Percentiles rank a stretch among this genome's conserved stretches.
Evolutionary conservation across 129 eudicot species (phyloP).

Genomic region (Ambrosia artemisiifolia): DNA sequence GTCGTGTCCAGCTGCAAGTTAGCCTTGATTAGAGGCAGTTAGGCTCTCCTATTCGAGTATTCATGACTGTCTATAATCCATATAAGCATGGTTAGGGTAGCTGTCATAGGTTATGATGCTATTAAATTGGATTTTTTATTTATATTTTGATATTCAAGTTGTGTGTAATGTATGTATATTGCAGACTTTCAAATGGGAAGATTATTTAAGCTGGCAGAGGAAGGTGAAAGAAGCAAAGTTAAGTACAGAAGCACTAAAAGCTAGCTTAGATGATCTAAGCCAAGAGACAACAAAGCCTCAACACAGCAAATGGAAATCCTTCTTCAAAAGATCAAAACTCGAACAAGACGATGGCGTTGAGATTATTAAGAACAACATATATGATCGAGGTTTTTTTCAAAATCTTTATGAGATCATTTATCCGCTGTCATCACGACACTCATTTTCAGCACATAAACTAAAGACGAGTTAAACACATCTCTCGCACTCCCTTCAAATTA

Average conservation of each 20-base stretch:
- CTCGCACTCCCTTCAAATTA: not conserved
- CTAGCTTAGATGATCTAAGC: constrained; percentile 56
- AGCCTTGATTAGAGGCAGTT: not conserved
- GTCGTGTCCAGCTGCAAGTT: not conserved
- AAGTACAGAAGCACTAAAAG: constrained; percentile 71
- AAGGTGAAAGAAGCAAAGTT: constrained; percentile 84
- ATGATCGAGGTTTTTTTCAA: constrained; percentile 63
- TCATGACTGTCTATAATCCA: too few species aligned
- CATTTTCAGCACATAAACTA: constrained; percentile 44
- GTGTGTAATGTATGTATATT: not conserved
- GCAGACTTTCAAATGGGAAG: constrained; percentile 93
- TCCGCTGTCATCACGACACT: constrained; percentile 72
- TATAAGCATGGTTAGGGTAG: not conserved
- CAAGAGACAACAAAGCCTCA: constrained; percentile 45
- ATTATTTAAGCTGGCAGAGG: constrained; percentile 71
- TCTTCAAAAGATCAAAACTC: constrained; percentile 66
- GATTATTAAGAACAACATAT: constrained; percentile 56
- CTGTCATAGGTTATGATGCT: not conserved
- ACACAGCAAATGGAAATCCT: constrained; percentile 74
- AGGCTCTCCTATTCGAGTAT: too few species aligned
- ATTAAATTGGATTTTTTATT: not conserved
- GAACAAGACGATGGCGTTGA: constrained; percentile 43
- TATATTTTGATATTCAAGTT: not conserved
- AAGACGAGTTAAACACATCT: constrained; percentile 30
- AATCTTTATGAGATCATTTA: constrained; percentile 60